Conservation (phyloP, 345 rosid species). For the Ceriops zippeliana region DNA sequence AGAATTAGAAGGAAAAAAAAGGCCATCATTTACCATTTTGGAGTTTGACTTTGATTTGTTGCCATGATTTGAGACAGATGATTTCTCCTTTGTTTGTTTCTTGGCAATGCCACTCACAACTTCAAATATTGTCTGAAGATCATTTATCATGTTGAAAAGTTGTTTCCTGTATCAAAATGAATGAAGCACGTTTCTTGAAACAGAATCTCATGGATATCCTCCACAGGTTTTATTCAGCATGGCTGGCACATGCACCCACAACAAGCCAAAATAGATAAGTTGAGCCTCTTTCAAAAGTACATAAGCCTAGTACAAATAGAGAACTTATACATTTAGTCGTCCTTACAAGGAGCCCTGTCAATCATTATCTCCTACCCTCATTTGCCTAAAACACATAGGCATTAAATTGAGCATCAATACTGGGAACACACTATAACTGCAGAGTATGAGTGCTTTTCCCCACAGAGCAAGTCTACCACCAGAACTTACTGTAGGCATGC, state of each 20-base stretch:
- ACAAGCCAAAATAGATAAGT: background rate
- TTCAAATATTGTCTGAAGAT: constrained; percentile 81
- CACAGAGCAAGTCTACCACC: no score
- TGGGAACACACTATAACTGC: no score
- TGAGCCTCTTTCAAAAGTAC: background rate
- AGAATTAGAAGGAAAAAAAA: background rate
- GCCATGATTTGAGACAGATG: constrained; percentile 60
- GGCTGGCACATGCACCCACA: background rate
- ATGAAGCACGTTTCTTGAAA: background rate
- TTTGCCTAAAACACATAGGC: background rate
- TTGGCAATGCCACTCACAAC: constrained; percentile 60
- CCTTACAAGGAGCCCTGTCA: background rate
- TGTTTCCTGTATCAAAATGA: constrained; percentile 55
- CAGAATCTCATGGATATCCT: no score
- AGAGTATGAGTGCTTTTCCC: no score
- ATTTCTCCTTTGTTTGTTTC: constrained; percentile 64
- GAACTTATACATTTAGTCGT: no score
- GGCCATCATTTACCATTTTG: constrained; percentile 41
- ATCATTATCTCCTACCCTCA: background rate
- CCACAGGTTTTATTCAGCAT: no score
- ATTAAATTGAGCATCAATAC: background rate
- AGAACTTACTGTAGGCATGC: no score
- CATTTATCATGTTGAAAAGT: constrained; percentile 80
- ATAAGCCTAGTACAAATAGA: no score
- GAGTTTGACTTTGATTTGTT: constrained; percentile 70